Evolutionary conservation across 805 yeast genomes (phyloP).

Genomic region (Candida ortonii): DNA sequence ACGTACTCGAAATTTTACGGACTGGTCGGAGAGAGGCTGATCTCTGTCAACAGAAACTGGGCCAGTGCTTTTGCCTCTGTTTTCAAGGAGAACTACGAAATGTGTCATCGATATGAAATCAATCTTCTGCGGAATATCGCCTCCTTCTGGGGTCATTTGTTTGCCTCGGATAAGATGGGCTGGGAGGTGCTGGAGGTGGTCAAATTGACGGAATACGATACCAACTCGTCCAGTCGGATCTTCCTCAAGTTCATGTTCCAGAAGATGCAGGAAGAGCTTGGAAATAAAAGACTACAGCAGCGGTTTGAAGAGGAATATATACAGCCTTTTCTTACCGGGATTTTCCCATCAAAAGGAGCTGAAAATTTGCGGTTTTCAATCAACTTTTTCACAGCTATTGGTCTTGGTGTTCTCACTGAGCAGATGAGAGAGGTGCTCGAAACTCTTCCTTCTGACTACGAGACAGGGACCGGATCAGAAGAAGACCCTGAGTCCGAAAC

Average conservation of each 20-base stretch:
- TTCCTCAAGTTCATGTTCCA: conserved; percentile 77
- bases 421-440: conserved; percentile 56
- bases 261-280: conserved; percentile 75
- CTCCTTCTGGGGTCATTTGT: conserved; percentile 79
- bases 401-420: conserved; percentile 80
- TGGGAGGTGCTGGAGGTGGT: conserved; percentile 59
- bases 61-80: conserved; percentile 44
- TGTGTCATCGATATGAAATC: conserved; percentile 66
- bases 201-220: conserved; percentile 62
- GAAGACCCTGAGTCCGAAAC: too few relatives aligned
- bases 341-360: conserved; percentile 59
- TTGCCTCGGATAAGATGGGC: conserved; percentile 66
- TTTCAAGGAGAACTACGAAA: conserved; percentile 55
- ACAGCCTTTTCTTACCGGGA: conserved; percentile 46
- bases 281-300: conserved; percentile 47
- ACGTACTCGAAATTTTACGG: conserved; percentile 87
- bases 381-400: conserved; percentile 91
- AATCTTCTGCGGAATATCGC: conserved; percentile 76
- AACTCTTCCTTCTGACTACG: conserved; percentile 24
- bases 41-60: conserved; percentile 56
- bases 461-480: conserved; percentile 3
- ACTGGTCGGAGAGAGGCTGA: conserved; percentile 64
- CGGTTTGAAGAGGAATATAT: conserved; percentile 53
- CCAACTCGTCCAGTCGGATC: conserved; percentile 80
- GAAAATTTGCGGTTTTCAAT: conserved; percentile 72